These are phyloP conservation scores for Exserohilum turcica DNA, from an alignment of 2,329 filamentous ascomycete species.

Conservation along the genomic window DNA sequence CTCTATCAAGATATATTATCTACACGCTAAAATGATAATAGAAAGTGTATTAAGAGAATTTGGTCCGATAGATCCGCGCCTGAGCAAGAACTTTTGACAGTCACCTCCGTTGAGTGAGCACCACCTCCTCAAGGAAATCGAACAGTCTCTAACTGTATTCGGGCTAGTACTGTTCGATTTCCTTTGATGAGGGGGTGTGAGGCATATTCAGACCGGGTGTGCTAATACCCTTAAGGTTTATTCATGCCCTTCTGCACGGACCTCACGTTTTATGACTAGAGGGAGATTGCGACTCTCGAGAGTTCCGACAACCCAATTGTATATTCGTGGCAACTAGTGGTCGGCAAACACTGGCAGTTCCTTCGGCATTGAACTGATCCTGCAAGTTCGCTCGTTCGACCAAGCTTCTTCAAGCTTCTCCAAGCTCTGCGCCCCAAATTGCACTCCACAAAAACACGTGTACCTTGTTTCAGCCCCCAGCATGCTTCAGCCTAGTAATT, in stretches of 20 bases:
- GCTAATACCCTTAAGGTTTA: constrained; percentile 18
- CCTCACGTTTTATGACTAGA: constrained; percentile 21
- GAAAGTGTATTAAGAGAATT: too few relatives aligned
- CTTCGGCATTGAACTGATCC: constrained; percentile 20
- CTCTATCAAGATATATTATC: too few relatives aligned
- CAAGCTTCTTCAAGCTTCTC: constrained; percentile 14
- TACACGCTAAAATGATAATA: too few relatives aligned
- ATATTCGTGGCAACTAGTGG: constrained; percentile 12
- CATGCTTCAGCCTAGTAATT: constrained; percentile 13
- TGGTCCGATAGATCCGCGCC: too few relatives aligned
- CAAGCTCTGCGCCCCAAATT: constrained; percentile 7
- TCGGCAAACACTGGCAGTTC: constrained; percentile 17
- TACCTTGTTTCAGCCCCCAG: constrained; percentile 14
- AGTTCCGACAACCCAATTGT: constrained; percentile 19
- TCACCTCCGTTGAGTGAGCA: too few relatives aligned
- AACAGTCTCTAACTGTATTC: too few relatives aligned
- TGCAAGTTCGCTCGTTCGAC: constrained; percentile 18
- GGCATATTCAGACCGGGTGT: constrained; percentile 21
- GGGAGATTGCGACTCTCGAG: constrained; percentile 20
- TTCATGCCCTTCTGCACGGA: constrained; percentile 14
- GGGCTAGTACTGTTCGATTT: too few relatives aligned
- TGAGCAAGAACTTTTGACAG: too few relatives aligned
- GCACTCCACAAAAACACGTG: constrained; percentile 9
- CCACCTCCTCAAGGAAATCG: too few relatives aligned
- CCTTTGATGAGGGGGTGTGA: too few relatives aligned